Evolutionary conservation across 2,329 filamentous ascomycete genomes (phyloP).

Genomic region (Epicoccum nigrum): DNA sequence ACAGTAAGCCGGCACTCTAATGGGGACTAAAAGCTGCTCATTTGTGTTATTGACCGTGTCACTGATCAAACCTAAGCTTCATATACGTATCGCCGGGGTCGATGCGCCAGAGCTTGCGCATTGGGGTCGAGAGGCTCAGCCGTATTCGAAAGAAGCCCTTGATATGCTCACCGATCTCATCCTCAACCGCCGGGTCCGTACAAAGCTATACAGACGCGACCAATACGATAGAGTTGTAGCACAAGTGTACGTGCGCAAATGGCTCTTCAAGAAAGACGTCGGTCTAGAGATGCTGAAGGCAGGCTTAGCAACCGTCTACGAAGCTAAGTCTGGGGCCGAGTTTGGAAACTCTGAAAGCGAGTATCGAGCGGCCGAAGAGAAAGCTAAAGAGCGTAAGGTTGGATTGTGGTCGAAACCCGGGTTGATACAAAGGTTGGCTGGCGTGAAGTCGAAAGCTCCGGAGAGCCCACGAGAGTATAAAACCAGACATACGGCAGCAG

Average conservation of each 20-base stretch:
- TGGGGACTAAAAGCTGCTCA: background rate
- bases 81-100: constrained; percentile 86
- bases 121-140: constrained; percentile 88
- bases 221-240: constrained; percentile 93
- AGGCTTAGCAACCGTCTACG: constrained; percentile 89
- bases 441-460: constrained; percentile 59
- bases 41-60: background rate
- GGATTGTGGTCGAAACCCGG: constrained; percentile 70
- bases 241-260: constrained; percentile 75
- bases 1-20: constrained; percentile 64
- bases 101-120: constrained; percentile 94
- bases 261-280: constrained; percentile 76
- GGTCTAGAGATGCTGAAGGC: constrained; percentile 86
- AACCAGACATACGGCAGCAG: constrained; percentile 58
- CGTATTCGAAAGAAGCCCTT: constrained; percentile 79
- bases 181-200: constrained; percentile 74
- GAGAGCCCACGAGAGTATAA: constrained; percentile 93
- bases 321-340: constrained; percentile 87
- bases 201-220: constrained; percentile 82
- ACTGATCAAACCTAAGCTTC: constrained; percentile 64
- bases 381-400: constrained; percentile 49
- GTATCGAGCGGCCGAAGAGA: constrained; percentile 70
- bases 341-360: constrained; percentile 72
- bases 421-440: constrained; percentile 49
- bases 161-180: constrained; percentile 79